Evolutionary conservation across 2,329 filamentous ascomycete genomes (phyloP).

Genomic region (Trichophyton rubrum): DNA sequence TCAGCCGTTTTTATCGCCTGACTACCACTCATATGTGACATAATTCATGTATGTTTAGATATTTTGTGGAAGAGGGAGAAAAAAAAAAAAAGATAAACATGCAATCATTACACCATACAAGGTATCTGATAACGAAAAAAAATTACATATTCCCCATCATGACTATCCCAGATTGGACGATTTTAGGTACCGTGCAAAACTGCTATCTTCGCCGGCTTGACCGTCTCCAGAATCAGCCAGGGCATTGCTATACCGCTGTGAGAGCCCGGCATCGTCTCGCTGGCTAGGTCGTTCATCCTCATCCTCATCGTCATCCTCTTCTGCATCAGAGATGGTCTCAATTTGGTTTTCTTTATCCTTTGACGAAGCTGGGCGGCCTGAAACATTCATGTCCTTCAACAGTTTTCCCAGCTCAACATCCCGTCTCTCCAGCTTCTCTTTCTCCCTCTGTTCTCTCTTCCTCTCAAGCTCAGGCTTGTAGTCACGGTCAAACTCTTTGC

Average conservation of each 20-base stretch:
- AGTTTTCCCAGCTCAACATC: slow-evolving; percentile 80
- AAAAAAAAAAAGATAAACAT: neutral
- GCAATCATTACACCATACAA: neutral
- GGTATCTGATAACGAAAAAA: neutral
- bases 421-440: slow-evolving; percentile 56
- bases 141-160: neutral
- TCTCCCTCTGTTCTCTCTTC: slow-evolving; percentile 60
- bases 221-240: slow-evolving; percentile 40
- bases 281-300: slow-evolving; percentile 37
- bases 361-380: slow-evolving; percentile 19
- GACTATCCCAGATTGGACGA: neutral
- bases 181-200: slow-evolving; percentile 39
- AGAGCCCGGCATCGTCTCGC: slow-evolving; percentile 50
- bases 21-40: too few relatives aligned
- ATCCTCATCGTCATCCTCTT: slow-evolving; percentile 40
- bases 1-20: too few relatives aligned
- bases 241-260: slow-evolving; percentile 64
- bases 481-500: slow-evolving; percentile 73
- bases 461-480: slow-evolving; percentile 87
- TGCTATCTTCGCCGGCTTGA: slow-evolving; percentile 34
- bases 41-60: too few relatives aligned
- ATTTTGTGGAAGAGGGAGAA: too few relatives aligned
- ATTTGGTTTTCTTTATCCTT: slow-evolving; percentile 20
- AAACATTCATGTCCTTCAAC: slow-evolving; percentile 81
- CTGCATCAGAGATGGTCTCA: slow-evolving; percentile 38